Evolutionary conservation across 129 eudicot species (phyloP).

Genomic region (Helianthus tuberosus): DNA sequence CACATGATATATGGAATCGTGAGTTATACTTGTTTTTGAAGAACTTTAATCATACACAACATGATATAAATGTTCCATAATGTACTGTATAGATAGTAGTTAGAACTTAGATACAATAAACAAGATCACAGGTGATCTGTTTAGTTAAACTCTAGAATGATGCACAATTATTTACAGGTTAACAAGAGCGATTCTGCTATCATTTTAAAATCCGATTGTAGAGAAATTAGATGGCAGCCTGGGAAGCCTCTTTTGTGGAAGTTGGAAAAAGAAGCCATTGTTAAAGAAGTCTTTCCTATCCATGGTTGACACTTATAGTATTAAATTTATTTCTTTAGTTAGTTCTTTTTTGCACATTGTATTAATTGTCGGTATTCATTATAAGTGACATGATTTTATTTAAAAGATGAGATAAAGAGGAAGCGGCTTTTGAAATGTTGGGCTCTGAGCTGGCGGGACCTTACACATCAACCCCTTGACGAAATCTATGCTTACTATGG

Average conservation of each 20-base stretch:
- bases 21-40: constrained; percentile 30
- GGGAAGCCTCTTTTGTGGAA: constrained; percentile 74
- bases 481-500: constrained; percentile 86
- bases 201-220: constrained; percentile 40
- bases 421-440: constrained; percentile 77
- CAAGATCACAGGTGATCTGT: neutral
- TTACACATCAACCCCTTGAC: constrained; percentile 86
- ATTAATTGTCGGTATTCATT: neutral
- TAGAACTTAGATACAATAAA: neutral
- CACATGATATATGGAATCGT: constrained; percentile 84
- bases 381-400: constrained; percentile 14
- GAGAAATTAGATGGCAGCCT: constrained; percentile 63
- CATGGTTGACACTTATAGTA: constrained; percentile 54
- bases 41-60: neutral
- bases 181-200: constrained; percentile 45
- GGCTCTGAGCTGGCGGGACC: constrained; percentile 87
- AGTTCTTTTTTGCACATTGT: neutral
- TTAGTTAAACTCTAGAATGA: neutral
- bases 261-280: constrained; percentile 59
- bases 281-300: constrained; percentile 88
- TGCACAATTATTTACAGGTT: constrained; percentile 46
- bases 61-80: constrained; percentile 6
- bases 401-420: constrained; percentile 70
- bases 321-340: neutral
- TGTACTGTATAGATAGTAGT: too few relatives aligned